Evolutionary conservation across 108 stramenopile genomes (phyloP).

Genomic region (Nitzschia sp.): DNA sequence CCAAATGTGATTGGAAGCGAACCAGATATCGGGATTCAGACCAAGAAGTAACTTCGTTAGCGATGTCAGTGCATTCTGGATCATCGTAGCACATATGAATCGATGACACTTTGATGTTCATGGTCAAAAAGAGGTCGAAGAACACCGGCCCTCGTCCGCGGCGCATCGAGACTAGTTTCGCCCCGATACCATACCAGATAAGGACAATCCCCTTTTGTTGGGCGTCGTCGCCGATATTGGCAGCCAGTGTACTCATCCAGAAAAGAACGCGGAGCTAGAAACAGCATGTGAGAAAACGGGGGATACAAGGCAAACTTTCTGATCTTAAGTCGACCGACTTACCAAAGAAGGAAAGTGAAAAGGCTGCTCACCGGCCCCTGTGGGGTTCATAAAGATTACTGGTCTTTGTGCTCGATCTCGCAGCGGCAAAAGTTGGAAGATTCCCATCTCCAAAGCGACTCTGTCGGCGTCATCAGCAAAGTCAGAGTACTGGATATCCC

Average conservation of each 20-base stretch:
- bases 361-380: not conserved
- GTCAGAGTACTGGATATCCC: not conserved
- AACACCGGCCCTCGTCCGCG: not conserved
- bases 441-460: not conserved
- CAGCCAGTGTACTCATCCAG: not conserved
- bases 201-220: conserved; percentile 2
- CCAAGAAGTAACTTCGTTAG: not conserved
- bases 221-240: not conserved
- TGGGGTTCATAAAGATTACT: not conserved
- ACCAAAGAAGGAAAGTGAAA: not conserved
- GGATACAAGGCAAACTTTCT: not conserved
- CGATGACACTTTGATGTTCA: not conserved
- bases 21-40: not conserved
- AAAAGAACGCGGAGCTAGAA: not conserved
- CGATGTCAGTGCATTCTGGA: not conserved
- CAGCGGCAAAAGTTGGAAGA: not conserved
- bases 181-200: not conserved
- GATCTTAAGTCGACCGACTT: too few species aligned
- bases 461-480: not conserved
- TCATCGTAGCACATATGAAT: conserved; percentile 18
- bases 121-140: not conserved
- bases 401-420: conserved; percentile 14
- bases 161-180: not conserved
- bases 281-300: not conserved
- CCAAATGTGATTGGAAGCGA: conserved; percentile 16